phyloP scores from a whole-genome alignment of 148 eudicot genomes.

The Vaccinium vitisidaea region DNA sequence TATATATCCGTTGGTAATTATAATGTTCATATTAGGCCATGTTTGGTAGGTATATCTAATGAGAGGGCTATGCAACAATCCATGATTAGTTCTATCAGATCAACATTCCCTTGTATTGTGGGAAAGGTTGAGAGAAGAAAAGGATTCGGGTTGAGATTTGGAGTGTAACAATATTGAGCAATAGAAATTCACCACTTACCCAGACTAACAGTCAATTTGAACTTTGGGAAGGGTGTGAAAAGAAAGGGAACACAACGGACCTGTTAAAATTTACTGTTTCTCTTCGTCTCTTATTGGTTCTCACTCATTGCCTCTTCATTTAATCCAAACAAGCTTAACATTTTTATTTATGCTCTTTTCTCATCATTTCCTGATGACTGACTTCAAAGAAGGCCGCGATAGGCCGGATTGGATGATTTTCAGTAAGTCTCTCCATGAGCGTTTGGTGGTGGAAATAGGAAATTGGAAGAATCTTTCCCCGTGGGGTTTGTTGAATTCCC shows the following conservation, averaged over 20 bases:
- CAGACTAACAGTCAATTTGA: not conserved
- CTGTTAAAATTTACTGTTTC: not conserved
- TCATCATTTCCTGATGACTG: not conserved
- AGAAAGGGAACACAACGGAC: not conserved
- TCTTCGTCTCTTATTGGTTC: not conserved
- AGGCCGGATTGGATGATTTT: not conserved
- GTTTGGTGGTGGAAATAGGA: not conserved
- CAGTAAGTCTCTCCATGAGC: not conserved
- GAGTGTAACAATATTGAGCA: not conserved
- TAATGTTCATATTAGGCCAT: not conserved
- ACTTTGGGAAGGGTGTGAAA: not conserved
- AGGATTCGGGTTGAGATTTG: not conserved
- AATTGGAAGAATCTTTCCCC: too few relatives aligned
- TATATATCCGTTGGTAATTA: not conserved
- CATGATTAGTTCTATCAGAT: not conserved
- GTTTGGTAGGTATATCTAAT: not conserved
- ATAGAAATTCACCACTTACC: not conserved
- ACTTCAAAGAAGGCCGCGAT: not conserved
- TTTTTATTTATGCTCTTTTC: not conserved
- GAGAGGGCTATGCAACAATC: not conserved
- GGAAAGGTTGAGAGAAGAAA: not conserved
- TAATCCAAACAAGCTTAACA: not conserved
- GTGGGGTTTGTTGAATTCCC: not conserved
- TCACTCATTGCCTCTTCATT: not conserved
- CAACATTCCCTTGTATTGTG: not conserved